phyloP scores from a whole-genome alignment of 345 rosid genomes.

The Syzygium jambos region DNA sequence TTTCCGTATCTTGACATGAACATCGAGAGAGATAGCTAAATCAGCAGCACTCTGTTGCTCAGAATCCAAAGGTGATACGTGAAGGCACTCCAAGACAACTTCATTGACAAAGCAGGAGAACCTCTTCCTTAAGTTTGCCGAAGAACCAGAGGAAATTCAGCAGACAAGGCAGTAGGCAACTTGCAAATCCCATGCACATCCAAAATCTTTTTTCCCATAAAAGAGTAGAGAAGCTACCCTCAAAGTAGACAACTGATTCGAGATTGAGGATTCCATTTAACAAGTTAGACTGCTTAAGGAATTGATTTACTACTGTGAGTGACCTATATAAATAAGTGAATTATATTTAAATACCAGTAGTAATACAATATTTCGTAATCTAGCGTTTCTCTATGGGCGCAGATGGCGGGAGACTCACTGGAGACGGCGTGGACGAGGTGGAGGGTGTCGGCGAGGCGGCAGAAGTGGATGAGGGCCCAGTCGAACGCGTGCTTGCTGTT shows the following conservation, averaged over 20 bases:
- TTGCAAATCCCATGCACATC: not conserved
- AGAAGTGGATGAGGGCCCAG: slow-evolving; percentile 72
- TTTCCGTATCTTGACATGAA: not conserved
- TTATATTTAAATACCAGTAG: not conserved
- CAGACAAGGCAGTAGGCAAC: not conserved
- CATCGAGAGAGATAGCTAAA: not conserved
- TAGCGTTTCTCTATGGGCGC: not conserved
- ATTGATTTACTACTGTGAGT: not conserved
- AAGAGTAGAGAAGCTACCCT: not conserved
- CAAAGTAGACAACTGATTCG: not conserved
- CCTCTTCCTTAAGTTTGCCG: not conserved
- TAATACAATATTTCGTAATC: not conserved
- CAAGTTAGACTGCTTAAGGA: not conserved
- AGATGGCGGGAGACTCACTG: slow-evolving; percentile 17
- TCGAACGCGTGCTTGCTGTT: slow-evolving; percentile 61
- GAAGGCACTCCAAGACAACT: not conserved
- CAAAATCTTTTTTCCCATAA: not conserved
- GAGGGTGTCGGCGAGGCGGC: slow-evolving; percentile 76
- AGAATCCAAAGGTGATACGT: not conserved
- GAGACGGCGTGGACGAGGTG: slow-evolving; percentile 85
- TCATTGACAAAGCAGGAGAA: not conserved
- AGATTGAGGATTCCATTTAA: not conserved
- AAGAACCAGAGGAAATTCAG: not conserved
- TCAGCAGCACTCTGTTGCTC: not conserved
- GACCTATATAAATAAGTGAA: not conserved